These are phyloP conservation scores for Rhododendron williamsianum DNA, from an alignment of 148 eudicot species.

Conservation along the genomic window DNA sequence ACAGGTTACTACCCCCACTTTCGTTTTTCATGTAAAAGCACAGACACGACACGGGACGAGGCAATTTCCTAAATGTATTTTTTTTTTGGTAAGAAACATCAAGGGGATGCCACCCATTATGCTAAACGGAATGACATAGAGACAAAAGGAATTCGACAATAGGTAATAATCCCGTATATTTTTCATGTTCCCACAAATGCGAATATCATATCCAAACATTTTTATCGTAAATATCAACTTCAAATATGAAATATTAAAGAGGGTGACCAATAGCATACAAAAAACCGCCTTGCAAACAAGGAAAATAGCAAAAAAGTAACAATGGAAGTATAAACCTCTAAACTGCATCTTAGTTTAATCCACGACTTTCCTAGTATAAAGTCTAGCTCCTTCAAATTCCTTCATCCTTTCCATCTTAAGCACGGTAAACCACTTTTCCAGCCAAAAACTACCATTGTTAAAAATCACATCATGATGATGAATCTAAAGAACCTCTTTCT, in stretches of 20 bases:
- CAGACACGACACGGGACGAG: not conserved
- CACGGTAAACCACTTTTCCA: not conserved
- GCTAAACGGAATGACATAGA: not conserved
- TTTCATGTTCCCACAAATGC: not conserved
- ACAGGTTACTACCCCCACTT: not conserved
- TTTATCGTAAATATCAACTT: not conserved
- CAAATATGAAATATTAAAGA: not conserved
- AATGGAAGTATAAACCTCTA: not conserved
- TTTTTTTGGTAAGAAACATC: too few species aligned
- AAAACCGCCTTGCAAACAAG: not conserved
- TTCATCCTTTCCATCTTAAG: not conserved
- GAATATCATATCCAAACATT: not conserved
- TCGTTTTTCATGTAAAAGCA: not conserved
- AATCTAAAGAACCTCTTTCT: not conserved
- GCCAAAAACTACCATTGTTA: not conserved
- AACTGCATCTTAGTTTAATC: not conserved
- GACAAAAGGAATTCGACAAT: not conserved
- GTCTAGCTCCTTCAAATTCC: not conserved
- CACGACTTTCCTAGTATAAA: not conserved
- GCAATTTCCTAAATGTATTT: not conserved
- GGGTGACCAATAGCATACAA: not conserved
- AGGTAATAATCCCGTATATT: not conserved
- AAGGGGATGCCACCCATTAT: too few species aligned
- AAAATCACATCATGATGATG: not conserved
- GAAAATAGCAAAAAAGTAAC: not conserved